A percentile compares a stretch with the other conserved stretches of the same genome.
Conservation (phyloP, 306 rosid species). For the Casuarina glauca region DNA sequence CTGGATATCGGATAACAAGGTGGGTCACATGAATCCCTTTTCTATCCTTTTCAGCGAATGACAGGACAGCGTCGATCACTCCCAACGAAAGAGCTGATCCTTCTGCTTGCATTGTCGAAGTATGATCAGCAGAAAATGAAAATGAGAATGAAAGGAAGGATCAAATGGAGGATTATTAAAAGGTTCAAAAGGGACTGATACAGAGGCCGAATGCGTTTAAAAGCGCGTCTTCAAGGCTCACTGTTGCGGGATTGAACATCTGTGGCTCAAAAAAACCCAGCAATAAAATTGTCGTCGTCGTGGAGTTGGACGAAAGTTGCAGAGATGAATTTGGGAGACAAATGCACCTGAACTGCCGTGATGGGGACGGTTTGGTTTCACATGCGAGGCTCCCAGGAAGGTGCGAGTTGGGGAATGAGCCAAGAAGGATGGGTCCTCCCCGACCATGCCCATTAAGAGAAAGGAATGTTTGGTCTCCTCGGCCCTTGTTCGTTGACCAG, state of each 20-base stretch:
- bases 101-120: neutral
- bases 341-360: neutral
- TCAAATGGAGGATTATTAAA: too few species aligned
- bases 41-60: neutral
- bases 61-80: neutral
- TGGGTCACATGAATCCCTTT: neutral
- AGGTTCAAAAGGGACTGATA: too few species aligned
- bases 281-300: neutral
- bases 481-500: neutral
- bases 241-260: neutral
- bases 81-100: neutral
- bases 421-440: constrained; percentile 9
- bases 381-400: neutral
- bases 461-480: neutral
- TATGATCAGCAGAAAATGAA: neutral
- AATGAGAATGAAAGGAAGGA: too few species aligned
- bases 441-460: neutral
- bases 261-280: neutral
- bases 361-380: constrained; percentile 6
- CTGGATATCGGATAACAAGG: neutral
- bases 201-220: too few species aligned
- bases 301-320: neutral
- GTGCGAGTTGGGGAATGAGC: constrained; percentile 12
- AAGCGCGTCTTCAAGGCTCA: too few species aligned
- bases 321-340: neutral